Evolutionary conservation across 768 basidiomycete genomes (phyloP).

Genomic region (Neoboletus magnificus): DNA sequence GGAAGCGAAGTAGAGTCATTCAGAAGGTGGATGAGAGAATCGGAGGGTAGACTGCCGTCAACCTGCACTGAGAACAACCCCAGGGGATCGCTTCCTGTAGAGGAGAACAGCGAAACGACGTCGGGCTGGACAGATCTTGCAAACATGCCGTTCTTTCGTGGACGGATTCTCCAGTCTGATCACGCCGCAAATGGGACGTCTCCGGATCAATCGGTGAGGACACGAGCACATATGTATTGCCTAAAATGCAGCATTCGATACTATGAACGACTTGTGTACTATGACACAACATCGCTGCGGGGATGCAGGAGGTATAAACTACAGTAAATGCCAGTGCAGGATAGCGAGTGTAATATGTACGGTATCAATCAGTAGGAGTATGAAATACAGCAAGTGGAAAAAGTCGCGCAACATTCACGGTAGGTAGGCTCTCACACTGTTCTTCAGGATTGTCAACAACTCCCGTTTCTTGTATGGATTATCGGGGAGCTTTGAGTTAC

Average conservation of each 20-base stretch:
- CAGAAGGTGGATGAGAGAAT: constrained; percentile 64
- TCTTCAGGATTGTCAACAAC: constrained; percentile 53
- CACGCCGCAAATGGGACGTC: constrained; percentile 13
- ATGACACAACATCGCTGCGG: constrained; percentile 3
- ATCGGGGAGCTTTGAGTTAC: constrained; percentile 48
- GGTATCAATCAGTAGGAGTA: constrained; percentile 4
- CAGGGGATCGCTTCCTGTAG: constrained; percentile 62
- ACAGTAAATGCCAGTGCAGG: background rate
- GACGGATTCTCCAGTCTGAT: constrained; percentile 16
- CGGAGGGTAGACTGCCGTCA: constrained; percentile 51
- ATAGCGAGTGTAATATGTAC: background rate
- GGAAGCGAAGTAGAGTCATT: constrained; percentile 53
- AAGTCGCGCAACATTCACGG: constrained; percentile 5
- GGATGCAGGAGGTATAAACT: constrained; percentile 2
- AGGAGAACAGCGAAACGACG: constrained; percentile 71
- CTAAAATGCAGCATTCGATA: background rate
- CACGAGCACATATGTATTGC: background rate
- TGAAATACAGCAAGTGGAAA: constrained; percentile 15
- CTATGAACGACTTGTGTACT: constrained; percentile 2
- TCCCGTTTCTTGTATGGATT: constrained; percentile 52
- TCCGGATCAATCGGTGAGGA: constrained; percentile 9
- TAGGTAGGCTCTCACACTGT: constrained; percentile 32
- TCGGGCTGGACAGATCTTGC: constrained; percentile 55
- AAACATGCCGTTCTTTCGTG: constrained; percentile 42
- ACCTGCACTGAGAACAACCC: constrained; percentile 47